A percentile compares a stretch with the other conserved stretches of the same genome.
These are phyloP conservation scores for Saccharomycopsis phalli DNA, from an alignment of 1,139 yeast genomes.

Conservation along the genomic window DNA sequence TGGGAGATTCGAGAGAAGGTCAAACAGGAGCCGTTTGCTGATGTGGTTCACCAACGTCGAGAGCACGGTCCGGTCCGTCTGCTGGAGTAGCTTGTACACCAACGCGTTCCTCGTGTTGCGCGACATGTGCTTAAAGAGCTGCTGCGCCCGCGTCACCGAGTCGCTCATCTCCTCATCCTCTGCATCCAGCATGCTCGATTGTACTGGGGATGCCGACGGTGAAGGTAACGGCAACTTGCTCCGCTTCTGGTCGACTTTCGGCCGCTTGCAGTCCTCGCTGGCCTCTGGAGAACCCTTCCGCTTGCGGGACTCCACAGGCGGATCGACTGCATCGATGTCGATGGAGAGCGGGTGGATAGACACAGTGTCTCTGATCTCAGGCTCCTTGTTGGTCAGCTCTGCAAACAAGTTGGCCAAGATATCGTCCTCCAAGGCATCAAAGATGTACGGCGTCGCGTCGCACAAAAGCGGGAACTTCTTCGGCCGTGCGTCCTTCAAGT, in stretches of 20 bases:
- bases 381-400: no score
- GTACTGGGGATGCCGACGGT: conserved; percentile 62
- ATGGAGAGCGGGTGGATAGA: conserved; percentile 13
- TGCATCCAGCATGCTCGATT: conserved; percentile 19
- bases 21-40: conserved; percentile 57
- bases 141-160: background rate
- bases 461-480: conserved; percentile 10
- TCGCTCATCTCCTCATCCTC: background rate
- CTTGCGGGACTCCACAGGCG: conserved; percentile 1
- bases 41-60: conserved; percentile 58
- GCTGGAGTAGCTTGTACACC: conserved; percentile 56
- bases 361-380: no score
- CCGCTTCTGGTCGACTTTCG: conserved; percentile 4
- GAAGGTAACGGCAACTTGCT: conserved; percentile 46
- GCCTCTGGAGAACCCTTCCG: conserved; percentile 2
- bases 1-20: conserved; percentile 64
- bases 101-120: conserved; percentile 24
- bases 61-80: conserved; percentile 57
- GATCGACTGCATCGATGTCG: conserved; percentile 2
- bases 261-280: background rate
- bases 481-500: conserved; percentile 7
- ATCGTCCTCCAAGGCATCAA: background rate
- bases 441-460: conserved; percentile 12
- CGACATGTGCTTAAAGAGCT: conserved; percentile 1
- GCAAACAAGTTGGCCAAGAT: no score